A percentile compares a stretch with the other conserved stretches of the same genome.
These are phyloP conservation scores for Auricularia cornea DNA, from an alignment of 768 basidiomycete genomes.

Conservation along the genomic window DNA sequence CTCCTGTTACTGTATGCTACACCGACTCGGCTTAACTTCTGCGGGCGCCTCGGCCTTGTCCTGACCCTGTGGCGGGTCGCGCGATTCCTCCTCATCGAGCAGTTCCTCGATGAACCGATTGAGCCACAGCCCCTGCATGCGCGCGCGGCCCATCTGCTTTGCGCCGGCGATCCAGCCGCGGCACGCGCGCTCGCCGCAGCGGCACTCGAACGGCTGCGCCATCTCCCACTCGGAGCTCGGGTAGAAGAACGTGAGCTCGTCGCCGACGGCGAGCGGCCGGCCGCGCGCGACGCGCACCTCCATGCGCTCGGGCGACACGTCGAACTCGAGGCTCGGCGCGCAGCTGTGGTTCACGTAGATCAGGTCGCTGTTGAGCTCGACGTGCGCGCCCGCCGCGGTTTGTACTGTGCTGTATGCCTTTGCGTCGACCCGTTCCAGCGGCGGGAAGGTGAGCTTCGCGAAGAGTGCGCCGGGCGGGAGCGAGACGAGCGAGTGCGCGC, in stretches of 20 bases:
- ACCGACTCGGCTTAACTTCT: not conserved
- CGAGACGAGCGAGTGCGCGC: not conserved
- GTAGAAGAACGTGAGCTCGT: conserved; percentile 50
- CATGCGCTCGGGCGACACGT: conserved; percentile 39
- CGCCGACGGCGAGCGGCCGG: conserved; percentile 19
- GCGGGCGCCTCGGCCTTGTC: not conserved
- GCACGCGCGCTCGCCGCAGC: conserved; percentile 34
- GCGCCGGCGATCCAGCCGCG: not conserved
- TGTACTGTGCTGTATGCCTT: not conserved
- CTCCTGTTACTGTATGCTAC: not conserved
- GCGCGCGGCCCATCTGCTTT: not conserved
- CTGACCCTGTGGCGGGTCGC: not conserved
- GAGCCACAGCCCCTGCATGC: not conserved
- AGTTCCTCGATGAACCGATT: not conserved
- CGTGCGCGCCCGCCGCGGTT: conserved; percentile 20
- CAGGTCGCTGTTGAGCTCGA: conserved; percentile 53
- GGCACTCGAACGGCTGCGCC: conserved; percentile 52
- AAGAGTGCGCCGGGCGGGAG: not conserved
- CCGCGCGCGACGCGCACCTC: conserved; percentile 30
- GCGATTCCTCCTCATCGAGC: not conserved
- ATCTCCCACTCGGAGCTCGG: conserved; percentile 65
- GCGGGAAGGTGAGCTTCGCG: not conserved
- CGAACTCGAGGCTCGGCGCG: conserved; percentile 48
- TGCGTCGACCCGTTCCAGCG: not conserved
- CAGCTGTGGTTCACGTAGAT: conserved; percentile 59